Base-by-base conservation (phyloP, 192 early-diverging fungal genomes). In the Backusella parvicylindrica region DNA sequence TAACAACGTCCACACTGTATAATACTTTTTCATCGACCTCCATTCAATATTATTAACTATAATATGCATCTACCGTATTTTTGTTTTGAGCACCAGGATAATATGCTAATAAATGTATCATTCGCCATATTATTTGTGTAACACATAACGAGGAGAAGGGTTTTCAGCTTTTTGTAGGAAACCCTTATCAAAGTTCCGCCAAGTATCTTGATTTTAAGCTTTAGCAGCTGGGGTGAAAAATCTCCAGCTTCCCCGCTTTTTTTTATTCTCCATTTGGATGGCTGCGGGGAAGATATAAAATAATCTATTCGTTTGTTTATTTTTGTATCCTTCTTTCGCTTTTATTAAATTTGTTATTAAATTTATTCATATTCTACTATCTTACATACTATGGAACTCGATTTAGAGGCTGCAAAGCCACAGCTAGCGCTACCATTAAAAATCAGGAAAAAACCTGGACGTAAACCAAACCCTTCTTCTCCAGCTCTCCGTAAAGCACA, bases 401-500 rank as follows among this genome's bases (percentile, higher is more conserved):
- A 28, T 11, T 28, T 60, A 9, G 53, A 60, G 26, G 9, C 26
- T 26, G 53, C 26, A 11, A 60, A 28, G 21, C 53, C 53, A 28
- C 23, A 28, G 2, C 9, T 60, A 12, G n/a, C 21, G 28, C 3
- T 13, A 60, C 37, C 38, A 6, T 16, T 31, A 18, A 70, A 41
- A 70, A 47, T 43, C 40, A 78, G 84, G 3, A 89, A 89, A 68
- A 87, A 86, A 32, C 87, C 87, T 9, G 87, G 88, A 15, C 81
- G 88, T 11, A 89, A 89, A 35, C 88, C 88, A 18, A 89, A 89
- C 41, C 88, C 88, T 40, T 84, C 85, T 16, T 87, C 88, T 1
- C 86, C 88, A 33, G 84, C 84, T 37, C 73, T 89, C 28, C 73
- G 88, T 3, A 89, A 89, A 31, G 93, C 91, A 12, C 95, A 96